Evolutionary conservation across 2,329 filamentous ascomycete genomes (phyloP).

Genomic region (Malbranchea cinnamomea): DNA sequence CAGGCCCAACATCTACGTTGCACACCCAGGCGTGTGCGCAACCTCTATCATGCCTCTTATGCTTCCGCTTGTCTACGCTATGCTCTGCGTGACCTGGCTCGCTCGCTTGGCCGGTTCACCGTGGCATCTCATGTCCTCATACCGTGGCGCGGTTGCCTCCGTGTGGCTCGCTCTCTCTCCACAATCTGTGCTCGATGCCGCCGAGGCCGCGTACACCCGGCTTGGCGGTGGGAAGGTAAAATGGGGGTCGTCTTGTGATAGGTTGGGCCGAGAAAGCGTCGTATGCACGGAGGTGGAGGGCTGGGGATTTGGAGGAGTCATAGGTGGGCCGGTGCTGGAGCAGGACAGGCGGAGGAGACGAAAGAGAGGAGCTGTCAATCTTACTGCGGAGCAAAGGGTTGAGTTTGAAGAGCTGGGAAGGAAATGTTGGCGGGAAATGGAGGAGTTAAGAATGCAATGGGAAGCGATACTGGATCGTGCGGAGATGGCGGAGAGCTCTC

Average conservation of each 20-base stretch:
- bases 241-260: constrained; percentile 65
- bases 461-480: constrained; percentile 23
- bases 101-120: constrained; percentile 67
- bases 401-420: constrained; percentile 27
- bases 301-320: constrained; percentile 54
- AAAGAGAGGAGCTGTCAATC: constrained; percentile 41
- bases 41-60: constrained; percentile 68
- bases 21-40: constrained; percentile 75
- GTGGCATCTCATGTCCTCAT: constrained; percentile 70
- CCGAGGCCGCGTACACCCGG: constrained; percentile 35
- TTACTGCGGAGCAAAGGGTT: constrained; percentile 34
- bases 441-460: constrained; percentile 26
- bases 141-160: constrained; percentile 59
- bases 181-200: constrained; percentile 28
- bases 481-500: no score
- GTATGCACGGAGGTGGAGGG: constrained; percentile 72
- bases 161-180: constrained; percentile 64
- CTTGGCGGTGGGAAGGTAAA: constrained; percentile 51
- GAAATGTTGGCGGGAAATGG: constrained; percentile 28
- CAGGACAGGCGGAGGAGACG: constrained; percentile 40
- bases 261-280: constrained; percentile 43
- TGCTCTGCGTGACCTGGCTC: constrained; percentile 53
- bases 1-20: constrained; percentile 56
- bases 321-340: constrained; percentile 36
- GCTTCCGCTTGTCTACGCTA: constrained; percentile 52